These are phyloP conservation scores for Amanita pseudoporphyria DNA, from an alignment of 768 basidiomycete genomes.

Conservation along the genomic window DNA sequence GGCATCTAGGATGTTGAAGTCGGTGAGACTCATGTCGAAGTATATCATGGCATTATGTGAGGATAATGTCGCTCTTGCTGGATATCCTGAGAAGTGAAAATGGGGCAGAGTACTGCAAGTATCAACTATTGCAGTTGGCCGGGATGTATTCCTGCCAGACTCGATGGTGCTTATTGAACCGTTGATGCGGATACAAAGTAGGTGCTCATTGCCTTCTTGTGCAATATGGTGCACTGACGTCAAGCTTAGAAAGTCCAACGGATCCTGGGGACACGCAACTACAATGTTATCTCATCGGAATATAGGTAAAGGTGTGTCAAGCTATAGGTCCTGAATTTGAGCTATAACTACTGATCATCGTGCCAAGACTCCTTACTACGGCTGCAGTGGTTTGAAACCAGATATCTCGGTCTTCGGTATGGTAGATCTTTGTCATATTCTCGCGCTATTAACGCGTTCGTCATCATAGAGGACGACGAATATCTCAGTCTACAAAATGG, in stretches of 20 bases:
- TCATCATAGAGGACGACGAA: slow-evolving; percentile 32
- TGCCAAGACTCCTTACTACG: slow-evolving; percentile 66
- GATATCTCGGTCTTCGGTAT: slow-evolving; percentile 67
- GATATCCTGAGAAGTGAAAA: slow-evolving; percentile 69
- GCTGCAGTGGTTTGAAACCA: slow-evolving; percentile 72
- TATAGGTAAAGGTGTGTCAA: slow-evolving; percentile 86
- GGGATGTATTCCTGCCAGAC: slow-evolving; percentile 70
- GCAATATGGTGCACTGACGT: no score
- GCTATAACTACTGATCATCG: slow-evolving; percentile 76
- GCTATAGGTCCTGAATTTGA: slow-evolving; percentile 80
- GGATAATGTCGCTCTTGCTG: slow-evolving; percentile 75
- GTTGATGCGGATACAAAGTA: no score
- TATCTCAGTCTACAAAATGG: no score
- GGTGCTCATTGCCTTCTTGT: no score
- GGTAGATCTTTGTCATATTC: no score
- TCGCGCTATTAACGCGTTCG: no score
- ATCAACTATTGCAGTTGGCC: slow-evolving; percentile 78
- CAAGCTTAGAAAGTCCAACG: no score
- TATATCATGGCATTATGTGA: slow-evolving; percentile 49
- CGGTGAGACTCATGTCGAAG: neutral
- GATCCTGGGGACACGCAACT: no score
- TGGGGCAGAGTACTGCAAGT: slow-evolving; percentile 50
- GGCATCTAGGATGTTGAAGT: slow-evolving; percentile 9
- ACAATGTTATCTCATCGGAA: no score
- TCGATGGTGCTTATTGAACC: no score